phyloP scores from a whole-genome alignment of 2,329 filamentous ascomycete genomes.

The Spiromastix sp. region DNA sequence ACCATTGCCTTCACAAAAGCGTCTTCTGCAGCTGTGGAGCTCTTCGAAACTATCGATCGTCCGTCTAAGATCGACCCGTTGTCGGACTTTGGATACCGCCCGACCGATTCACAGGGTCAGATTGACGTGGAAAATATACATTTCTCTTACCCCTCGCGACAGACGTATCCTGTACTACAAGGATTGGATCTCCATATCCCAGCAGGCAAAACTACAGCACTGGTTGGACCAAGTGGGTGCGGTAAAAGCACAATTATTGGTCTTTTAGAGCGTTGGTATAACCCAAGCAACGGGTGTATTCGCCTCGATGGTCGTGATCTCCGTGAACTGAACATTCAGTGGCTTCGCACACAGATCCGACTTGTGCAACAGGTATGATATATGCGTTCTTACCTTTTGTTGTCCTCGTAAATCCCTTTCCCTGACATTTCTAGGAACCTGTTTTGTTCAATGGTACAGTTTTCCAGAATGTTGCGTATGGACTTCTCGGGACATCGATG shows the following conservation, averaged over 20 bases:
- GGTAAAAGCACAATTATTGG: constrained; percentile 49
- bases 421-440: constrained; percentile 65
- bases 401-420: no score
- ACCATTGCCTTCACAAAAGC: constrained; percentile 33
- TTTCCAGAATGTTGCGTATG: constrained; percentile 68
- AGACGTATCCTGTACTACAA: constrained; percentile 32
- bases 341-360: constrained; percentile 36
- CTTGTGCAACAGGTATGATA: constrained; percentile 33
- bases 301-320: constrained; percentile 40
- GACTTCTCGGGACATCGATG: constrained; percentile 64
- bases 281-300: constrained; percentile 41
- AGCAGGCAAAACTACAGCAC: constrained; percentile 42
- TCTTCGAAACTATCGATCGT: constrained; percentile 34
- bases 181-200: constrained; percentile 35
- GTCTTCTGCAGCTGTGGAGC: constrained; percentile 26
- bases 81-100: constrained; percentile 13
- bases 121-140: constrained; percentile 34
- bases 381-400: background rate
- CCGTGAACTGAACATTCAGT: constrained; percentile 37
- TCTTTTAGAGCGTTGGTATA: constrained; percentile 48
- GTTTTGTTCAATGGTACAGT: constrained; percentile 74
- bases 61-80: constrained; percentile 30
- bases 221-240: constrained; percentile 49
- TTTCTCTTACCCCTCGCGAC: constrained; percentile 39
- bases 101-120: constrained; percentile 18